phyloP scores from a whole-genome alignment of 805 yeast species.

The Komagataella populi region DNA sequence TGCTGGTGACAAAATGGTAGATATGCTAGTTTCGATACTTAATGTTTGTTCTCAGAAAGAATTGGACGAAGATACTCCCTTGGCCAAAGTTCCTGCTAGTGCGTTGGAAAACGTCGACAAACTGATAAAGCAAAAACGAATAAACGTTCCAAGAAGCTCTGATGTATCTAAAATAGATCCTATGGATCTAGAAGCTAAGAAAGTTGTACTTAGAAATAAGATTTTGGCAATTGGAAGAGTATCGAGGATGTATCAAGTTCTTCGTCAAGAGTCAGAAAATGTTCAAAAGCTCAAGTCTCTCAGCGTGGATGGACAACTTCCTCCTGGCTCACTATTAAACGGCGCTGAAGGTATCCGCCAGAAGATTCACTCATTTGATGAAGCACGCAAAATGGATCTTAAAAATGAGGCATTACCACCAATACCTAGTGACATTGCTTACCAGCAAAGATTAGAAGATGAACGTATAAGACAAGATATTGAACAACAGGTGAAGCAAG shows the following conservation, averaged over 20 bases:
- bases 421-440: conserved; percentile 37
- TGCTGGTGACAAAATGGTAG: conserved; percentile 93
- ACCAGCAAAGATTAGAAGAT: conserved; percentile 30
- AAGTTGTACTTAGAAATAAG: conserved; percentile 58
- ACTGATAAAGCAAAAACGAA: background rate
- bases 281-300: conserved; percentile 70
- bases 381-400: conserved; percentile 69
- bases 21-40: conserved; percentile 78
- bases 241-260: conserved; percentile 82
- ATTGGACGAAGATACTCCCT: conserved; percentile 58
- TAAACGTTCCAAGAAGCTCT: background rate
- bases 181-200: conserved; percentile 14
- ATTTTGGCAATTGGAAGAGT: conserved; percentile 93
- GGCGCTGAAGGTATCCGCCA: conserved; percentile 70
- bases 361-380: conserved; percentile 64
- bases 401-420: conserved; percentile 89
- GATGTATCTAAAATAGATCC: conserved; percentile 2
- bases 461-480: conserved; percentile 23
- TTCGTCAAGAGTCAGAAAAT: conserved; percentile 80
- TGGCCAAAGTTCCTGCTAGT: conserved; percentile 19
- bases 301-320: conserved; percentile 56
- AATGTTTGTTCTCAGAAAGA: conserved; percentile 95
- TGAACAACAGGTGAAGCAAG: conserved; percentile 12
- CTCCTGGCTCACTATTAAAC: conserved; percentile 67
- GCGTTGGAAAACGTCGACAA: background rate